Base-by-base conservation (phyloP, 2,329 filamentous ascomycete genomes). In the Peltaster fructicola region DNA sequence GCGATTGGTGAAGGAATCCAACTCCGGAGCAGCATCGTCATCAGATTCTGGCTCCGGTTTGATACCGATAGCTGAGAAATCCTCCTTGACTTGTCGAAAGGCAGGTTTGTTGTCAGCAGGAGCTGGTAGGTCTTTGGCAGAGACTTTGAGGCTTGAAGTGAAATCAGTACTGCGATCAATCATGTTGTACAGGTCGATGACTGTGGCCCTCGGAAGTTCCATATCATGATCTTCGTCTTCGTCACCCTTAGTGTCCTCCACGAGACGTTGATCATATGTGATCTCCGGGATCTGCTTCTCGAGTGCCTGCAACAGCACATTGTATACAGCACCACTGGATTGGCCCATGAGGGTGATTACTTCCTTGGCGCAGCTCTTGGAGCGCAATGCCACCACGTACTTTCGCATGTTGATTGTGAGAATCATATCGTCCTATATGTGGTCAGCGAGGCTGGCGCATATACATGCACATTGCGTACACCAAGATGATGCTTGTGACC, bases 391-490 rank as follows among this genome's bases (percentile, higher is more conserved):
- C 7, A 93, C 78, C 5, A 74, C 59, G 30, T 81, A 79, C 48
- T 85, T 90, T 28, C 84, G 75, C 41, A 80, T 74, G 45, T 92
- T 93, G 27, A 93, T 60, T 14, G 74, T 69, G 23, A 95, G 59
- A 17, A 84, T 63, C 35, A 82, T 59, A 30, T 76, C 66, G 24
- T 69, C 65, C 73, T 90, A 44, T 10, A 35, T 13, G 6, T n/a
- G n/a, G n/a, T n/a, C n/a, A n/a, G n/a, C n/a, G n/a, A n/a, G n/a
- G n/a, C n/a, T n/a, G n/a, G n/a, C n/a, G n/a, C n/a, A n/a, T n/a
- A n/a, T n/a, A n/a, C n/a, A n/a, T n/a, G n/a, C n/a, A n/a, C n/a
- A n/a, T n/a, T 26, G 10, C 25, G 16, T 6, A 14, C n/a, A n/a
- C n/a, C 30, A 23, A 30, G 30, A 23, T 39, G 29, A 18, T 17